Percentiles rank a stretch among this genome's conserved stretches.
Conservation (phyloP, 192 early-diverging fungal species). For the Gamsiella multidivaricata region DNA sequence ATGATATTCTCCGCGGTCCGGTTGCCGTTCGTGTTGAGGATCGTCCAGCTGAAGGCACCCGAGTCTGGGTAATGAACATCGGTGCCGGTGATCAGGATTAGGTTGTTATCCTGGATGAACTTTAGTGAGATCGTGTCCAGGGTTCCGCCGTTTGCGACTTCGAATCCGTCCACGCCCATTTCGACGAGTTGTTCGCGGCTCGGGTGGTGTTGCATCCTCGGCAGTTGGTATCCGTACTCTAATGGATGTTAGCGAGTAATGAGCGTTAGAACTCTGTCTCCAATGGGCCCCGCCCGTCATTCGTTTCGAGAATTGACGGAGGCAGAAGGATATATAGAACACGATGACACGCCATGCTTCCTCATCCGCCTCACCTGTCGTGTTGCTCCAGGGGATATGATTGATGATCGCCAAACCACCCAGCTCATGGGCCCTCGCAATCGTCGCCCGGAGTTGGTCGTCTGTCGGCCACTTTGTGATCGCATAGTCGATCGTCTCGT, state of each 20-base stretch:
- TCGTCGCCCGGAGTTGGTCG: slow-evolving; percentile 66
- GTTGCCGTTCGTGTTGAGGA: slow-evolving; percentile 58
- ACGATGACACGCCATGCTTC: slow-evolving; percentile 1
- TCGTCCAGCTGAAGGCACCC: slow-evolving; percentile 72
- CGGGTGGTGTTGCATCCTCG: slow-evolving; percentile 72
- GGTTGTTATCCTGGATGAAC: slow-evolving; percentile 57
- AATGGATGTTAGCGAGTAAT: background rate
- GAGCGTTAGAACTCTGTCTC: background rate
- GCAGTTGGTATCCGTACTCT: slow-evolving; percentile 63
- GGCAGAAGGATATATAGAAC: no score
- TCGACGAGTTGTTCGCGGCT: slow-evolving; percentile 64
- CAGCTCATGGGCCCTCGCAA: slow-evolving; percentile 67
- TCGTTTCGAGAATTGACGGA: no score
- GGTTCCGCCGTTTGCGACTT: slow-evolving; percentile 69
- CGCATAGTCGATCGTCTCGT: slow-evolving; percentile 59
- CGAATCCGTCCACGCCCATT: slow-evolving; percentile 80
- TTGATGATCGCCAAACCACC: slow-evolving; percentile 81
- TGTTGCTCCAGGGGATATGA: slow-evolving; percentile 83
- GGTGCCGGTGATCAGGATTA: slow-evolving; percentile 71
- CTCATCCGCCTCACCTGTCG: no score
- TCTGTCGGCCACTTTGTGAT: slow-evolving; percentile 67
- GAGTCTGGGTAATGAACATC: slow-evolving; percentile 73
- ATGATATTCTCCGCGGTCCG: slow-evolving; percentile 63
- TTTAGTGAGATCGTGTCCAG: slow-evolving; percentile 70
- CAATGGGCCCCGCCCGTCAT: no score